Conservation (phyloP, 768 basidiomycete species). For the Leccinum ochraceum region DNA sequence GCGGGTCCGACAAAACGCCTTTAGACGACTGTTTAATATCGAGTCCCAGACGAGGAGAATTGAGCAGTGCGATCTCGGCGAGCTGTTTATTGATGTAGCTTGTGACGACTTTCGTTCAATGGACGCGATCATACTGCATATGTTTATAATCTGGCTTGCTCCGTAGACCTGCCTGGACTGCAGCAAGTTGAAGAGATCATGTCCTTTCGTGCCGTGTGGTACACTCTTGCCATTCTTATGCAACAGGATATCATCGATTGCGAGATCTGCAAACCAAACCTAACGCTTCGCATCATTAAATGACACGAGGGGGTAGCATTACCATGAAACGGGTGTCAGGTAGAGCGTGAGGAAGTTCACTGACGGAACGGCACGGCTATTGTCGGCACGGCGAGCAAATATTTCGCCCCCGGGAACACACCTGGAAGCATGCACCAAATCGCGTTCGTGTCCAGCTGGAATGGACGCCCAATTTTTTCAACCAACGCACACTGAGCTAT, state of each 20-base stretch:
- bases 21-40: slow-evolving; percentile 87
- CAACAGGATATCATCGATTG: slow-evolving; percentile 77
- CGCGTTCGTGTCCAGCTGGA: too few species aligned
- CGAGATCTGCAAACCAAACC: slow-evolving; percentile 81
- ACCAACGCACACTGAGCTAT: too few species aligned
- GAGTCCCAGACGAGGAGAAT: slow-evolving; percentile 69
- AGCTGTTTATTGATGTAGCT: slow-evolving; percentile 83
- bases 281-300: slow-evolving; percentile 75
- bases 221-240: slow-evolving; percentile 83
- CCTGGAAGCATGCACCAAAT: too few species aligned
- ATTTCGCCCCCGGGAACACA: slow-evolving; percentile 51
- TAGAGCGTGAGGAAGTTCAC: slow-evolving; percentile 41
- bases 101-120: slow-evolving; percentile 83
- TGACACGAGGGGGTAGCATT: slow-evolving; percentile 55
- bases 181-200: slow-evolving; percentile 78
- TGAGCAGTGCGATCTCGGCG: slow-evolving; percentile 75
- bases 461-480: too few species aligned
- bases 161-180: slow-evolving; percentile 72
- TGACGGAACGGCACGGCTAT: slow-evolving; percentile 62
- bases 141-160: slow-evolving; percentile 82
- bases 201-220: slow-evolving; percentile 83
- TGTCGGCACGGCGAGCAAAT: slow-evolving; percentile 61
- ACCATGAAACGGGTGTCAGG: too few species aligned
- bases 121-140: slow-evolving; percentile 71
- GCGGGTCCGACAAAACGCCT: slow-evolving; percentile 70